Evolutionary conservation across 2,329 filamentous ascomycete species (phyloP).

Genomic region (Curvularia hawaiiensis): DNA sequence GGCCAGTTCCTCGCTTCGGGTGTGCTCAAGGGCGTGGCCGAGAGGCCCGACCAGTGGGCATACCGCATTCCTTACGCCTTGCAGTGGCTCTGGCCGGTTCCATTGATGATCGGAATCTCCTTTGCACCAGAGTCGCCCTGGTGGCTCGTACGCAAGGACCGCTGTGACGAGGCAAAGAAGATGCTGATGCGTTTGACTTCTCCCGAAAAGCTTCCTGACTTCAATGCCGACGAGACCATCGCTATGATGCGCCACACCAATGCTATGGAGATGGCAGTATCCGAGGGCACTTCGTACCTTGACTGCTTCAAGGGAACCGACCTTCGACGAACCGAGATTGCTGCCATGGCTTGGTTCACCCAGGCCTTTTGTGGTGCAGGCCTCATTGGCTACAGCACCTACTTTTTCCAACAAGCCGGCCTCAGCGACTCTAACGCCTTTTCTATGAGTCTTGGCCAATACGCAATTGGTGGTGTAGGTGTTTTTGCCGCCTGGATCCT

Average conservation of each 20-base stretch:
- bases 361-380: constrained; percentile 49
- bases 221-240: constrained; percentile 60
- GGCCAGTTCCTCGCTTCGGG: constrained; percentile 75
- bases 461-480: constrained; percentile 63
- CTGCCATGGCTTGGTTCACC: constrained; percentile 57
- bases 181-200: constrained; percentile 69
- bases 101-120: constrained; percentile 68
- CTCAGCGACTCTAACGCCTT: constrained; percentile 51
- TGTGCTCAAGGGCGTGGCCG: constrained; percentile 70
- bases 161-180: constrained; percentile 68
- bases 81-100: constrained; percentile 78
- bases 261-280: constrained; percentile 73
- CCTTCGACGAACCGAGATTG: constrained; percentile 76
- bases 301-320: constrained; percentile 88
- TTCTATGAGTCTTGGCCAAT: constrained; percentile 59
- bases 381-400: constrained; percentile 50
- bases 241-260: constrained; percentile 93
- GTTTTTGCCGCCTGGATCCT: constrained; percentile 80
- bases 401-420: constrained; percentile 57
- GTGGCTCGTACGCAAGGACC: constrained; percentile 73
- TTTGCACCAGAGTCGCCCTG: constrained; percentile 74
- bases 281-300: constrained; percentile 70
- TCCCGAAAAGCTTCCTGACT: constrained; percentile 49
- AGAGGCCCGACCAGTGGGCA: constrained; percentile 68
- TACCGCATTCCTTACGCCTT: constrained; percentile 70